phyloP scores from a whole-genome alignment of 1,139 yeast species.

The Yamadazyma buinensis region DNA sequence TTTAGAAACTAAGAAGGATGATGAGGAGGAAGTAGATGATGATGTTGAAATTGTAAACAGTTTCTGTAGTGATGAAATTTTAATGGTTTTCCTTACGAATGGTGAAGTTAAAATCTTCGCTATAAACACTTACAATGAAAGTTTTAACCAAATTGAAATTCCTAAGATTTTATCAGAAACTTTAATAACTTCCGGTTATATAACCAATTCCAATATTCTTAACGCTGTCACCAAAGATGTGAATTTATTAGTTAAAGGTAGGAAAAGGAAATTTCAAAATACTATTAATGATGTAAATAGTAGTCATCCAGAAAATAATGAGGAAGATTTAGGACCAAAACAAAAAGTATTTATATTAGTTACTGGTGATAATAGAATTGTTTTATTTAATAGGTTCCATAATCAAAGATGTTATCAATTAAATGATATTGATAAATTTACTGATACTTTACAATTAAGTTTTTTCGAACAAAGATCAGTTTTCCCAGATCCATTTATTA shows the following conservation, averaged over 20 bases:
- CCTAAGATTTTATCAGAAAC: constrained; percentile 56
- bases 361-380: constrained; percentile 72
- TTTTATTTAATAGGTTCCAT: constrained; percentile 62
- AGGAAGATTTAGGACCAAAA: constrained; percentile 26
- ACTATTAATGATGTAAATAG: constrained; percentile 11
- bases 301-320: background rate
- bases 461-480: constrained; percentile 57
- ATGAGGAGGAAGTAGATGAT: constrained; percentile 16
- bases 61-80: constrained; percentile 46
- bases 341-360: constrained; percentile 60
- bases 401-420: constrained; percentile 65
- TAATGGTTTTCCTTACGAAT: constrained; percentile 50
- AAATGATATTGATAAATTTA: constrained; percentile 54
- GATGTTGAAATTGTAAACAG: constrained; percentile 52
- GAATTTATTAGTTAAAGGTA: constrained; percentile 23
- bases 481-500: constrained; percentile 71
- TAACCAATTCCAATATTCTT: constrained; percentile 43
- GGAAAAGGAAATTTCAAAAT: constrained; percentile 27
- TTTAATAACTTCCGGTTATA: constrained; percentile 67
- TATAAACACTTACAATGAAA: constrained; percentile 38
- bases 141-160: constrained; percentile 33
- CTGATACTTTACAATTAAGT: constrained; percentile 50
- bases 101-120: constrained; percentile 54
- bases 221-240: constrained; percentile 42
- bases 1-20: constrained; percentile 12